phyloP scores from a whole-genome alignment of 345 rosid genomes.

The Aurinia saxatilis region DNA sequence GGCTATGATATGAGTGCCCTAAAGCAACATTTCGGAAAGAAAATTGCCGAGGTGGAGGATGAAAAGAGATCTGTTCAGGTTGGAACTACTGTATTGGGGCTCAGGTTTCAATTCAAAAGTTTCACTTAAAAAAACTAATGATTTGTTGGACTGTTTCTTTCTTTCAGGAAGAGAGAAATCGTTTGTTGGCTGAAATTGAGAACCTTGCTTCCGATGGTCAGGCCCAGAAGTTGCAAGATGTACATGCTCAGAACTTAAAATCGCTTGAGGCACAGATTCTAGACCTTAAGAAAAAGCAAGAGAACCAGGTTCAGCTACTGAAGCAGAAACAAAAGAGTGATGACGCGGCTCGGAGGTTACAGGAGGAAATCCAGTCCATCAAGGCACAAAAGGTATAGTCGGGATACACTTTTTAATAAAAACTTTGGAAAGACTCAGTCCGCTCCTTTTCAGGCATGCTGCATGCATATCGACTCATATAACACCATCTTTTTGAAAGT shows the following conservation, averaged over 20 bases:
- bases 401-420: neutral
- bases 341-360: conserved; percentile 83
- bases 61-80: conserved; percentile 93
- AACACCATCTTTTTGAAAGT: conserved; percentile 6
- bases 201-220: conserved; percentile 88
- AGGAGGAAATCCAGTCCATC: conserved; percentile 92
- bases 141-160: conserved; percentile 1
- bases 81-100: neutral
- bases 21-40: conserved; percentile 95
- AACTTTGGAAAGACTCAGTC: neutral
- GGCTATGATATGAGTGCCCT: conserved; percentile 63
- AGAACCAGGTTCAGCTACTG: conserved; percentile 87
- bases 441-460: neutral
- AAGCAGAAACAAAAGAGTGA: conserved; percentile 97
- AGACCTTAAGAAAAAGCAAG: conserved; percentile 96
- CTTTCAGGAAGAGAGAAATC: conserved; percentile 89
- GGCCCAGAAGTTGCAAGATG: conserved; percentile 71
- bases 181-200: conserved; percentile 77
- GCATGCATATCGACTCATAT: neutral
- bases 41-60: conserved; percentile 81
- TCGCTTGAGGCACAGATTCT: conserved; percentile 86
- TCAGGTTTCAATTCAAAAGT: neutral
- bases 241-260: conserved; percentile 78
- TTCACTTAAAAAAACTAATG: neutral
- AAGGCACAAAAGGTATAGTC: conserved; percentile 80